A percentile compares a stretch with the other conserved stretches of the same genome.
These are phyloP conservation scores for Rosa chinensis DNA, from an alignment of 306 rosid species.

Conservation along the genomic window DNA sequence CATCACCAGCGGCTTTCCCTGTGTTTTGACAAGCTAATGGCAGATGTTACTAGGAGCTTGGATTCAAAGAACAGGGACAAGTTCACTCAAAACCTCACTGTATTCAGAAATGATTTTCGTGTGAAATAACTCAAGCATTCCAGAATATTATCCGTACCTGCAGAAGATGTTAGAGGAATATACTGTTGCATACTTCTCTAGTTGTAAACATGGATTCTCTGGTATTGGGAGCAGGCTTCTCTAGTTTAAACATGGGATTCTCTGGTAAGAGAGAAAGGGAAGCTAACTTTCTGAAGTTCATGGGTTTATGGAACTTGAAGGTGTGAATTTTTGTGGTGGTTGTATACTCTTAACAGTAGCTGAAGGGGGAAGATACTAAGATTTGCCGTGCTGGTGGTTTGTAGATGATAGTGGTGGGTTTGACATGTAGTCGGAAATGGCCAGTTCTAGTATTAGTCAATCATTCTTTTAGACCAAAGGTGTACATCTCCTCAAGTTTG, in stretches of 20 bases:
- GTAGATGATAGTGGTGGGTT: constrained; percentile 34
- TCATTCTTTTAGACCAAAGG: constrained; percentile 30
- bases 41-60: constrained; percentile 60
- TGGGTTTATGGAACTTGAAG: constrained; percentile 20
- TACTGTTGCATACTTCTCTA: background rate
- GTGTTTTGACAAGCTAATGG: constrained; percentile 61
- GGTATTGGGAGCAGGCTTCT: constrained; percentile 1
- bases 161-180: constrained; percentile 12
- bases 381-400: constrained; percentile 8
- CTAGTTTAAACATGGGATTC: constrained; percentile 1
- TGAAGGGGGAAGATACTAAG: constrained; percentile 7
- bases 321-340: constrained; percentile 7
- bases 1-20: constrained; percentile 55
- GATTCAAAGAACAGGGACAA: constrained; percentile 64
- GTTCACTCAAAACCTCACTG: constrained; percentile 57
- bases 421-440: constrained; percentile 27
- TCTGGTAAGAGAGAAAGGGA: constrained; percentile 8
- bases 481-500: constrained; percentile 7
- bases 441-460: constrained; percentile 19
- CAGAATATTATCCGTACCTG: background rate
- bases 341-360: constrained; percentile 23
- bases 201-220: background rate
- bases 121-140: constrained; percentile 32
- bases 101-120: constrained; percentile 58
- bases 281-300: constrained; percentile 5